phyloP scores from a whole-genome alignment of 2,329 filamentous ascomycete genomes.

The Microdochium paspali region DNA sequence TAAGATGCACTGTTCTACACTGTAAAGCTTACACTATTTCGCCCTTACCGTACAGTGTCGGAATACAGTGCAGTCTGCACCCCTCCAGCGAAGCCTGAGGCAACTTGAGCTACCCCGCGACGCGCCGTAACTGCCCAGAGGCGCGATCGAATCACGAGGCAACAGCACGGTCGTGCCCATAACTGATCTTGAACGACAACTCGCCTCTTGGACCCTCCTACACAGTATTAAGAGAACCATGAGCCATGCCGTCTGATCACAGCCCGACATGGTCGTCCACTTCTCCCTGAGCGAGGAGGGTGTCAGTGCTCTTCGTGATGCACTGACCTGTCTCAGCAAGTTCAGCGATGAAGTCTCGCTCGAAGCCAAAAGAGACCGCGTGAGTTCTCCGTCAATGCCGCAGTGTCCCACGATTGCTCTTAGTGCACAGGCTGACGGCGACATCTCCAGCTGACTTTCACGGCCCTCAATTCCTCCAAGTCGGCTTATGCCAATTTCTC shows the following conservation, averaged over 20 bases:
- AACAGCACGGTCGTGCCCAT: no score
- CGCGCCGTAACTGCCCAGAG: not conserved
- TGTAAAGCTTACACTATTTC: no score
- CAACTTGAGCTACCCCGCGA: not conserved
- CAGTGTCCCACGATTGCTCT: no score
- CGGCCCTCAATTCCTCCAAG: slow-evolving; percentile 70
- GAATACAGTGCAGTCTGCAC: no score
- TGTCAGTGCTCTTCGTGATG: slow-evolving; percentile 61
- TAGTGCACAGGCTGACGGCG: slow-evolving; percentile 3
- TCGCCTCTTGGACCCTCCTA: no score
- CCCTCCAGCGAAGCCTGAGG: no score
- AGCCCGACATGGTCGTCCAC: not conserved
- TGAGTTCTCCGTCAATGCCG: slow-evolving; percentile 20
- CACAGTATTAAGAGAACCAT: no score
- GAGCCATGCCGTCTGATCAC: no score
- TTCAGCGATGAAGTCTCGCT: slow-evolving; percentile 73
- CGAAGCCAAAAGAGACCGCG: slow-evolving; percentile 61
- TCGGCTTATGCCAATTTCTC: slow-evolving; percentile 69
- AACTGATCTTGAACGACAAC: no score
- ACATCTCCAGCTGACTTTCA: slow-evolving; percentile 53
- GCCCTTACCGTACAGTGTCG: no score
- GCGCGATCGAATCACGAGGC: no score
- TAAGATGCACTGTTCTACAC: no score
- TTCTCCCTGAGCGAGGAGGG: slow-evolving; percentile 70
- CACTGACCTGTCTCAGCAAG: slow-evolving; percentile 64